phyloP scores from a whole-genome alignment of 208 protist species.

The Trypanosoma caninum region DNA sequence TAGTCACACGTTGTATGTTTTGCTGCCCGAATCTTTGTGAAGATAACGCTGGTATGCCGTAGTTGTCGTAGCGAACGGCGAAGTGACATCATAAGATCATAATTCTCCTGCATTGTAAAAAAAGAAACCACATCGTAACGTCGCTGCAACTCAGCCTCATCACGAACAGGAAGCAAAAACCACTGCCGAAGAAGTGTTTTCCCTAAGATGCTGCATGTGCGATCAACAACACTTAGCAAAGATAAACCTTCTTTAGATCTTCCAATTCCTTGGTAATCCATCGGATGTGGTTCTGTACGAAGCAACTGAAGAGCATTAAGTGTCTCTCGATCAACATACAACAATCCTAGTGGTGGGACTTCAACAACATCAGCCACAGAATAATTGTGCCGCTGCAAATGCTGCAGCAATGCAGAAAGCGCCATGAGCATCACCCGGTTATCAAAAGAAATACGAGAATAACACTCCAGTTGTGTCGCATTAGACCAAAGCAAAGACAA shows the following conservation, averaged over 20 bases:
- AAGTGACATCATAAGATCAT: conserved; percentile 39
- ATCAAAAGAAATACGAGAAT: conserved; percentile 41
- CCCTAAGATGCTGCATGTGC: conserved; percentile 46
- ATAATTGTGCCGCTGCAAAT: conserved; percentile 30
- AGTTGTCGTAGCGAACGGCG: conserved; percentile 51
- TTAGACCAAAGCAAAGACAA: conserved; percentile 44
- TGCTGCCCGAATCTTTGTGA: conserved; percentile 67
- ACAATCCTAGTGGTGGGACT: conserved; percentile 36
- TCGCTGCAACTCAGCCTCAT: conserved; percentile 43
- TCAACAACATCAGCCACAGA: conserved; percentile 76
- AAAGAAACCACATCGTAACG: conserved; percentile 65
- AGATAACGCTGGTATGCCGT: conserved; percentile 43
- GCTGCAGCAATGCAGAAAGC: conserved; percentile 66
- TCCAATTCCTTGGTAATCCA: conserved; percentile 67
- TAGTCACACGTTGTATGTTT: conserved; percentile 56
- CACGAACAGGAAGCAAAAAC: conserved; percentile 58
- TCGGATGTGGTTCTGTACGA: conserved; percentile 76
- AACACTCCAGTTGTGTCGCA: conserved; percentile 28
- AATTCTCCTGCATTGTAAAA: conserved; percentile 45
- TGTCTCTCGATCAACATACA: conserved; percentile 60
- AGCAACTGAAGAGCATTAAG: conserved; percentile 58
- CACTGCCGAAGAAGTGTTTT: conserved; percentile 70
- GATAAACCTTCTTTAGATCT: conserved; percentile 79
- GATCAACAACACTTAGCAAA: conserved; percentile 61
- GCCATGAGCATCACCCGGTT: conserved; percentile 67